Evolutionary conservation across 768 basidiomycete genomes (phyloP), one percentile per base, ranked within the genome.

Genomic region (Tricholoma sp.): DNA sequence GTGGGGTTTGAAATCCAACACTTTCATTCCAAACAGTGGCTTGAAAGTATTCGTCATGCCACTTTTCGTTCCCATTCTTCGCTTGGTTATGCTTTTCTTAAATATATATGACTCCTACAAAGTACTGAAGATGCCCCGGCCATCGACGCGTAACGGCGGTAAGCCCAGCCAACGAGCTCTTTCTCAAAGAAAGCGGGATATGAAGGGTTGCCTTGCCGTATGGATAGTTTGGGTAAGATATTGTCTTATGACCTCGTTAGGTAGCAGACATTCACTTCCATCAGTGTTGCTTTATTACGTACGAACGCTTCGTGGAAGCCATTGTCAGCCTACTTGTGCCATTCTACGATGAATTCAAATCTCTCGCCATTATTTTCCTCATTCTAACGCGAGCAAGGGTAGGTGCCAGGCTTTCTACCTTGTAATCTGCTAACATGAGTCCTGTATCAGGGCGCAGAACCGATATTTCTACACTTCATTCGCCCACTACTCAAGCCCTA

Each of bases 41-140:
- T 57, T 57, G 59, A 54, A 54, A 46, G 54, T 10, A 1, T 45
- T 58, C 55, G 71, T 64, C 50, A 93, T 92, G 90, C 81, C 85
- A 50, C 73, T 82, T 59, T 72, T 91, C 60, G 81, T 90, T 54
- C 85, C 86, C 22, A 63, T 78, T 62, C 83, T 94, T 43, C 86
- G 88, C 35, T 68, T 88, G 57, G 74, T 79, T 58, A 82, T 91
- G 71, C 78, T 91, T 34, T 85, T 90, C 68, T 73, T 89, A 62
- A 93, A 93, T 67, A 76, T 92, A 41, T 92, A 87, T 61, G 88
- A 90, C 59, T 86, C 91, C 1, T 93, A 86, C 79, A 94, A 94
- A 75, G 86, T 84, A 2, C 76, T 94, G 59, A 89, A 89, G 64
- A 69, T 70, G 2, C 89, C 89, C 0, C 81, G 80, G 31, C 78